These are phyloP conservation scores for Paralagenidium karlingii DNA, from an alignment of 352 stramenopile genomes.

Conservation along the genomic window DNA sequence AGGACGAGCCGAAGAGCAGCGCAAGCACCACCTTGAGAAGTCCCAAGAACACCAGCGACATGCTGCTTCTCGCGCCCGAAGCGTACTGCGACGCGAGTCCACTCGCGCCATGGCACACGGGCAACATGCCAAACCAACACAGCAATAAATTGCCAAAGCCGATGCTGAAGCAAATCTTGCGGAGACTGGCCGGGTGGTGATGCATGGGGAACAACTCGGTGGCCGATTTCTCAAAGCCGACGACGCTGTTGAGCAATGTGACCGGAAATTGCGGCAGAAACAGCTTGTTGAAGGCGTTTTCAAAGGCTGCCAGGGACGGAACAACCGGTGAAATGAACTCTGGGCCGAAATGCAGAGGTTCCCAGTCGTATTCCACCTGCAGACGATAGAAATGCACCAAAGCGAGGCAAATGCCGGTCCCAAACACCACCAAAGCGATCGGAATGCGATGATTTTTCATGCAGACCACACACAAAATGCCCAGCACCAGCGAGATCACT, in stretches of 20 bases:
- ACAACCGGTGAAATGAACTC: conserved; percentile 44
- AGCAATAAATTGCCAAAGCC: conserved; percentile 75
- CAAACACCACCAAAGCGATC: conserved; percentile 47
- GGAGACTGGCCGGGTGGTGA: conserved; percentile 32
- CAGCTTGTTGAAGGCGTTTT: conserved; percentile 71
- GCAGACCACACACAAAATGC: conserved; percentile 59
- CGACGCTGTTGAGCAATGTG: conserved; percentile 86
- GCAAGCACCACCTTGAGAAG: conserved; percentile 82
- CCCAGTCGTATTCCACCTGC: conserved; percentile 33
- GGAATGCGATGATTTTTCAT: conserved; percentile 42
- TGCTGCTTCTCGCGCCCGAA: conserved; percentile 84
- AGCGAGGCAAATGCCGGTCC: conserved; percentile 49
- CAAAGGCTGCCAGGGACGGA: conserved; percentile 39
- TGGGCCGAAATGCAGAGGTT: conserved; percentile 28
- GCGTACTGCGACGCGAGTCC: conserved; percentile 87
- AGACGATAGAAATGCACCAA: conserved; percentile 42
- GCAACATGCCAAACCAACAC: conserved; percentile 84
- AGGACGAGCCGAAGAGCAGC: conserved; percentile 80
- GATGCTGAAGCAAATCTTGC: conserved; percentile 58
- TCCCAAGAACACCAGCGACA: conserved; percentile 86
- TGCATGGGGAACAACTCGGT: conserved; percentile 82
- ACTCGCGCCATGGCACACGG: conserved; percentile 88
- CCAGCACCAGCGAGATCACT: conserved; percentile 51
- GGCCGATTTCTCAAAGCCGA: conserved; percentile 83
- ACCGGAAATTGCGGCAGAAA: conserved; percentile 86